Percentiles rank a stretch among this genome's conserved stretches.
phyloP scores from a whole-genome alignment of 2,329 filamentous ascomycete species.

The Metarhizium brunneum region DNA sequence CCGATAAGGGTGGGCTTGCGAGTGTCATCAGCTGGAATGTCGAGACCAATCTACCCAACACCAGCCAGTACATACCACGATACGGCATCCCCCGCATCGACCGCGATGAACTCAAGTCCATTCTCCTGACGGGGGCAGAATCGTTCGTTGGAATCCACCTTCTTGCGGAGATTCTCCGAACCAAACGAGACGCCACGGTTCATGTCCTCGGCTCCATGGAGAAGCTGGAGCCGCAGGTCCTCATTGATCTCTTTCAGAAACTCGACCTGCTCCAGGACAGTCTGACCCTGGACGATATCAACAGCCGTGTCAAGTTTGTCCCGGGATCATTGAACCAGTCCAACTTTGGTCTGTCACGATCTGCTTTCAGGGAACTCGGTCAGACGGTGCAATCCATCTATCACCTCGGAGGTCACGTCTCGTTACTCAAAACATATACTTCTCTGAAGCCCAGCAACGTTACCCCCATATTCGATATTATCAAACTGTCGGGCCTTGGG shows the following conservation, averaged over 20 bases:
- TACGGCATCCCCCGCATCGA: conserved; percentile 7
- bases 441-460: conserved; percentile 15
- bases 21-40: conserved; percentile 14
- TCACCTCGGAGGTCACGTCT: conserved; percentile 17
- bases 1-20: conserved; percentile 11
- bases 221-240: conserved; percentile 4
- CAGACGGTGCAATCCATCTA: conserved; percentile 14
- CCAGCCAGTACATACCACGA: conserved; percentile 14
- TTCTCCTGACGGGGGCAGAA: conserved; percentile 13
- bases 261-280: conserved; percentile 7
- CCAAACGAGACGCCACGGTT: conserved; percentile 7
- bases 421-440: conserved; percentile 15
- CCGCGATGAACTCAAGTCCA: neutral
- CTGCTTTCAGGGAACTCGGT: conserved; percentile 14
- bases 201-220: conserved; percentile 13
- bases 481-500: conserved; percentile 13
- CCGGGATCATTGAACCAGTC: conserved; percentile 12
- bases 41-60: conserved; percentile 16
- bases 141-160: conserved; percentile 14
- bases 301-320: conserved; percentile 9
- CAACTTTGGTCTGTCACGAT: conserved; percentile 14
- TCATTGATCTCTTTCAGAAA: conserved; percentile 5
- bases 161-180: conserved; percentile 11
- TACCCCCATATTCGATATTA: conserved; percentile 14
- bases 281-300: conserved; percentile 7